Evolutionary conservation across 208 protist species (phyloP), one percentile per base, ranked within the genome.

Genomic region (Acanthamoeba sp.): DNA sequence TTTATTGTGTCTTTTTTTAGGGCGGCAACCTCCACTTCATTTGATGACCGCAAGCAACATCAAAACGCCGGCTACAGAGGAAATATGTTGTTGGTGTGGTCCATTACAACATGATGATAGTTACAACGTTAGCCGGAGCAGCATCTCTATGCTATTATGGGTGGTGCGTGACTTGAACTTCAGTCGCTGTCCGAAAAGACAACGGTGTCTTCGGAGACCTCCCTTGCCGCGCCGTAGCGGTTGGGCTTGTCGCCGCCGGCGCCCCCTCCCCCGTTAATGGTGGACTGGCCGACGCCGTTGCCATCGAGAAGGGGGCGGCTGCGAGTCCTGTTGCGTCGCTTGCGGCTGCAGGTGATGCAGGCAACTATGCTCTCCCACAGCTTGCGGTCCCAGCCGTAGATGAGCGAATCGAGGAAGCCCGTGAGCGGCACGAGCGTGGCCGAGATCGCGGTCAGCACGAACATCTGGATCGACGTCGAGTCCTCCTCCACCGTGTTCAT

Each of bases 371-470:
- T 36, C 62, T 71, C 62, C 62, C 62, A 71, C 29, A 71, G 27
- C 27, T 32, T 71, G 29, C 29, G 64, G 40, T 82, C 73, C 73
- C 73, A 82, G 0, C 38, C 73, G 73, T 82, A 82, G 73, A 82
- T 52, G 24, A 82, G 0, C 22, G 73, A 82, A 52, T 82, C 73
- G 38, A 82, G 73, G 40, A 82, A 82, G 38, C 73, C 73, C 9
- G 73, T 82, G 20, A 82, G 73, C 40, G 73, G 73, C 38, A 82
- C 73, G 0, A 82, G 40, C 20, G 73, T 29, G 38, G 73, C 34
- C 6, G 73, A 82, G 73, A 82, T 52, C 18, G 7, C 40, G 0
- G 73, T 82, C 12, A 82, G 1, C 38, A 50, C 38, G 73, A 82
- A 82, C 73, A 82, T 52, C 1, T 34, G 20, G 14, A 20, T 22